Evolutionary conservation across 2,329 filamentous ascomycete species (phyloP).

Genomic region (Cladophialophora exuberans): DNA sequence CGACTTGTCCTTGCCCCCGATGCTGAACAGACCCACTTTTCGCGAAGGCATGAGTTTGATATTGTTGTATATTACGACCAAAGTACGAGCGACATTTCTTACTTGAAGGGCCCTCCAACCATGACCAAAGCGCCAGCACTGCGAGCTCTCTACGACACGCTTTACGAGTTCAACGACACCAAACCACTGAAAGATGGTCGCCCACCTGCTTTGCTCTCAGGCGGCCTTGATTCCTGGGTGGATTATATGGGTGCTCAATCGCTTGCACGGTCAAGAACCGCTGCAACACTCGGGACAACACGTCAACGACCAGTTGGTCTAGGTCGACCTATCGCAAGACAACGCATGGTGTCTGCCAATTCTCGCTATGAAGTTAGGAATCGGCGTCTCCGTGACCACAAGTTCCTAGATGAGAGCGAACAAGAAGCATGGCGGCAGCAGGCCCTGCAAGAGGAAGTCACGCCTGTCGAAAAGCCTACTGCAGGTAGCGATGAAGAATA

Average conservation of each 20-base stretch:
- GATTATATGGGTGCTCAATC: constrained; percentile 76
- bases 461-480: constrained; percentile 43
- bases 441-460: constrained; percentile 68
- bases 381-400: constrained; percentile 62
- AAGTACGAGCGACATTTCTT: constrained; percentile 61
- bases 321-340: constrained; percentile 55
- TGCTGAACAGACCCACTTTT: constrained; percentile 73
- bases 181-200: constrained; percentile 68
- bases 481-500: constrained; percentile 47
- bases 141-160: constrained; percentile 73
- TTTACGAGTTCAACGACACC: constrained; percentile 81
- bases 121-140: constrained; percentile 60
- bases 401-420: constrained; percentile 78
- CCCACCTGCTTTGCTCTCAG: constrained; percentile 75
- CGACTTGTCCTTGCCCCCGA: constrained; percentile 52
- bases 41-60: constrained; percentile 74
- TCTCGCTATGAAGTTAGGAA: constrained; percentile 60
- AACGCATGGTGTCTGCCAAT: constrained; percentile 54
- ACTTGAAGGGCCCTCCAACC: constrained; percentile 52
- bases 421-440: constrained; percentile 79
- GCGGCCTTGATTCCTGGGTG: constrained; percentile 84
- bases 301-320: constrained; percentile 40
- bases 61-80: constrained; percentile 91
- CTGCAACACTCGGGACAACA: constrained; percentile 52
- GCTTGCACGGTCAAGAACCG: constrained; percentile 60